A percentile compares a stretch with the other conserved stretches of the same genome.
Conservation (phyloP, 2,329 filamentous ascomycete species). For the Talaromyces albobiverticillius region DNA sequence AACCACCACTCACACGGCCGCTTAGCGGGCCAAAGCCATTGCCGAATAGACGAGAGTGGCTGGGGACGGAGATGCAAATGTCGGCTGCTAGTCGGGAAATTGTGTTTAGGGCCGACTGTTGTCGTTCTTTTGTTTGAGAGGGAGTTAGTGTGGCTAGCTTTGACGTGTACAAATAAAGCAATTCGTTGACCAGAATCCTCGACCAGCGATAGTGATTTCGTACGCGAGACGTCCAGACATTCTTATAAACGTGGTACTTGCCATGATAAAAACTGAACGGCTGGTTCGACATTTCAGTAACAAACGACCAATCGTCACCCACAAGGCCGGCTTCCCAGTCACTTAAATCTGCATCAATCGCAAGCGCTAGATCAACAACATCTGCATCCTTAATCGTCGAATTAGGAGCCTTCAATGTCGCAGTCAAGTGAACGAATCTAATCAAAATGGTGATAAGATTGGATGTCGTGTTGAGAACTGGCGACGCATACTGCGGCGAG, state of each 20-base stretch:
- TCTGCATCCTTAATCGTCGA: background rate
- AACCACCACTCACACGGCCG: no score
- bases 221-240: conserved; percentile 20
- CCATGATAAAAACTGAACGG: conserved; percentile 19
- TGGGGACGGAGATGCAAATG: conserved; percentile 23
- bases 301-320: conserved; percentile 15
- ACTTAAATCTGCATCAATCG: conserved; percentile 19
- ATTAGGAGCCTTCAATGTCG: background rate
- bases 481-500: background rate
- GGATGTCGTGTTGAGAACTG: conserved; percentile 21
- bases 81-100: conserved; percentile 19
- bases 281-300: conserved; percentile 15
- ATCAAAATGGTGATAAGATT: conserved; percentile 8
- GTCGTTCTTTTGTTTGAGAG: conserved; percentile 16
- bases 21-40: conserved; percentile 3
- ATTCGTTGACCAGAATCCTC: conserved; percentile 23
- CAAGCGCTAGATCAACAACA: conserved; percentile 4
- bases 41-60: conserved; percentile 16
- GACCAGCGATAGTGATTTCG: conserved; percentile 23
- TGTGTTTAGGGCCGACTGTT: conserved; percentile 17
- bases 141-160: conserved; percentile 4
- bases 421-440: conserved; percentile 6
- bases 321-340: conserved; percentile 20
- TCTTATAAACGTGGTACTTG: conserved; percentile 21
- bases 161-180: conserved; percentile 17